Base-by-base conservation (phyloP, 768 basidiomycete species). In the Boletus insuetus region DNA sequence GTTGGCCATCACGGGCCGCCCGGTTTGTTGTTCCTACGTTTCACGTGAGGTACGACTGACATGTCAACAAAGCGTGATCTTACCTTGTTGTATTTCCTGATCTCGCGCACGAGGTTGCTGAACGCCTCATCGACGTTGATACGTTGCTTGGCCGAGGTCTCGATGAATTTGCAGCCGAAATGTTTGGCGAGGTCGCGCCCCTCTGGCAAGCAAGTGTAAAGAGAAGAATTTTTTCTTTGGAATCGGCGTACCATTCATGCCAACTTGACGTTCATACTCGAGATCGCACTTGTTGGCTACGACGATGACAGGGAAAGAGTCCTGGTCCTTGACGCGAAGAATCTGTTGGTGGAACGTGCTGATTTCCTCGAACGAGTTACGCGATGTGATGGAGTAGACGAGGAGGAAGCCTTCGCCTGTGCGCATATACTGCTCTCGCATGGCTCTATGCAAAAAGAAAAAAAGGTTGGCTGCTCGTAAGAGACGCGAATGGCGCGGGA, bases 391-490 rank as follows among this genome's bases (percentile, higher is more conserved):
- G 49, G 93, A 94, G 74, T 98, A 98, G 54, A 98, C 94, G 59
- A 98, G 85, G 41, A 98, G 82, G 80, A 98, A 98, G 12, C 95
- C 96, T 73, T 98, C 95, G 57, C 96, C 96, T 26, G 94, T 94
- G 49, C 94, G 86, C 94, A 98, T 98, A 77, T 98, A 98, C 68
- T 98, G 96, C 69, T 98, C 96, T 45, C 96, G 87, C 96, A 98
- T 98, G 22, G 96, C 96, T 54, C 93, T 95, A 68, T 48, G 56
- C 19, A 59, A 14, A 48, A 14, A 13, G 32, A 20, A 37, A 22
- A 37, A 37, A 31, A 42, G 53, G 61, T 35, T 48, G 32, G 55
- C 45, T 26, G 45, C 13, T 24, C 34, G 14, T 35, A 44, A 42
- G 53, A 37, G 53, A 56, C 24, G 52, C 38, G 37, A 24, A 38